phyloP scores from a whole-genome alignment of 177 flowering plant species.

The Vitis hybrid region DNA sequence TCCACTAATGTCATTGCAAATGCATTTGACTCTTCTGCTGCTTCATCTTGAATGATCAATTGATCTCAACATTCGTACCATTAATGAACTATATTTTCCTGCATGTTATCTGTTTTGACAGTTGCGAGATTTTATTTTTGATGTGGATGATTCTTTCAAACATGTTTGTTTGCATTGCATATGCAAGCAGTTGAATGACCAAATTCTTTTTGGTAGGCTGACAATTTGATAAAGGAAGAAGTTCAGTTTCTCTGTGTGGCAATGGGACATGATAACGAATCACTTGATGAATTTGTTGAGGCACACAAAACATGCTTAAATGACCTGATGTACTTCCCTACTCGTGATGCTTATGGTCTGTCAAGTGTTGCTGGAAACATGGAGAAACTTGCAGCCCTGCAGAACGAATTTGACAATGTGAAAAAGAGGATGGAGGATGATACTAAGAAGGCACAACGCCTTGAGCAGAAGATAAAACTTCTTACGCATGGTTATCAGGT shows the following conservation, averaged over 20 bases:
- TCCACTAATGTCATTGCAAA: not conserved
- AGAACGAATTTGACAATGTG: slow-evolving; percentile 79
- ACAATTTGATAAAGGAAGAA: slow-evolving; percentile 63
- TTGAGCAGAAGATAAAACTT: slow-evolving; percentile 76
- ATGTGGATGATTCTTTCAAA: not conserved
- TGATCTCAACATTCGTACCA: not conserved
- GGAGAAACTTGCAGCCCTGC: slow-evolving; percentile 84
- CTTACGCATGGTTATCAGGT: slow-evolving; percentile 92
- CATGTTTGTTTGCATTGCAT: not conserved
- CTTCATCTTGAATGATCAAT: not conserved
- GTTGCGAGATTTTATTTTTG: not conserved
- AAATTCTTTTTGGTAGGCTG: slow-evolving; percentile 55
- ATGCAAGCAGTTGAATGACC: not conserved
- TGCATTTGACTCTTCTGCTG: not conserved
- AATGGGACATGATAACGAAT: slow-evolving; percentile 86
- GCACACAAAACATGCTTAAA: slow-evolving; percentile 79
- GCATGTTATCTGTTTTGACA: not conserved
- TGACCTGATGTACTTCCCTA: slow-evolving; percentile 92
- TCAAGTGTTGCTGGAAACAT: slow-evolving; percentile 86
- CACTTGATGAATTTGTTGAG: slow-evolving; percentile 81
- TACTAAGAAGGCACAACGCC: slow-evolving; percentile 67
- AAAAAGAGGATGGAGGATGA: slow-evolving; percentile 82
- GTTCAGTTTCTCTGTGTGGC: slow-evolving; percentile 69
- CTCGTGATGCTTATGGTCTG: slow-evolving; percentile 83
- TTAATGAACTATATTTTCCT: not conserved